Evolutionary conservation across 768 basidiomycete species (phyloP), one percentile per base, ranked within the genome.

Genomic region (Agaricus sinodeliciosus): DNA sequence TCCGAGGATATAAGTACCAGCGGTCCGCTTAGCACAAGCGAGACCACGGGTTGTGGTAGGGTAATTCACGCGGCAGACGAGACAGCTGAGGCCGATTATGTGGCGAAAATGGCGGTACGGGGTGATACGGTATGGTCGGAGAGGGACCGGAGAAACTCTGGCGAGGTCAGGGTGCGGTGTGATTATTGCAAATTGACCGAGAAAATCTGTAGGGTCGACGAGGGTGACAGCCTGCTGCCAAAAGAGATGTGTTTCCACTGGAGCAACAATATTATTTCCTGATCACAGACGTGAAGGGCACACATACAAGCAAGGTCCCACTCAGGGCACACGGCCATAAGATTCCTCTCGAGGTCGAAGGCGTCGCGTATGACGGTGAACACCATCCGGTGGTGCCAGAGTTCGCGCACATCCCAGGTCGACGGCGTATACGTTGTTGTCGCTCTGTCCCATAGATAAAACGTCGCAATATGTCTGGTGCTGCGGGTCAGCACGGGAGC

Each of bases 181-280:
- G 36, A 79, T 53, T 59, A 78, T 63, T 44, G 76, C 71, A 58
- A 78, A 72, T 18, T 77, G 73, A 3, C 71, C 73, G 18, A 82
- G 73, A 39, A 66, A 58, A 60, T 85, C 84, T 40, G 74, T 67
- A 5, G 85, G 84, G 68, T 89, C 86, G 56, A 88, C 68, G 27
- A 79, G 63, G 3, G 75, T 62, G 51, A 79, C 74, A 1, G 82
- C 85, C 55, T 85, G 81, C 55, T 74, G 73, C 86, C 86, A 89
- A 62, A 86, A 87, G 15, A 75, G 65, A 68, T 88, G 86, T 7
- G 73, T 71, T 70, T 86, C 80, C 52, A 89, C 86, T 88, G 60
- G 4, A 57, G 54, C 54, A 43, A 22, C 9, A 37, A 11, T 12
- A 25, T 22, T 16, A 26, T 25, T 36, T 31, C 45, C 16, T 15